Conservation (phyloP, 108 stramenopile species). For the Nitzschia sp. region DNA sequence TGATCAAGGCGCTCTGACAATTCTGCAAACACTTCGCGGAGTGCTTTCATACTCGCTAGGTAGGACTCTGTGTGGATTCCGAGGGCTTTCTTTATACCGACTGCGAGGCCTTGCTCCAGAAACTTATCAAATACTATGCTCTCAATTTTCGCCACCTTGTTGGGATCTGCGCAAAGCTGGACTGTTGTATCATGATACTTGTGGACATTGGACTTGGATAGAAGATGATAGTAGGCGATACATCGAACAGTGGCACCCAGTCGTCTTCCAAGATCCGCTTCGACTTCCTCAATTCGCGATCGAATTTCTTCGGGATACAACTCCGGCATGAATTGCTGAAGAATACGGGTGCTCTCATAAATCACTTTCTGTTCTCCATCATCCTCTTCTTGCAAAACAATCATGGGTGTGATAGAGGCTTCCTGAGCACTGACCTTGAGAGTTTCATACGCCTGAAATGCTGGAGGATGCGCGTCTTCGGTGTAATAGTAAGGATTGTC, state of each 20-base stretch:
- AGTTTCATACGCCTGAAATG: slow-evolving; percentile 22
- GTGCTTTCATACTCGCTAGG: not conserved
- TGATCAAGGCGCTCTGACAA: slow-evolving; percentile 21
- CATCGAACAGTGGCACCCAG: slow-evolving; percentile 27
- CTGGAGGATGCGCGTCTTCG: slow-evolving; percentile 38
- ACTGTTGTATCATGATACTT: not conserved
- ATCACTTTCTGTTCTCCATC: not conserved
- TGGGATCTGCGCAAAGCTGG: not conserved
- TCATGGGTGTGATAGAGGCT: slow-evolving; percentile 28
- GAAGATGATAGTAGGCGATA: slow-evolving; percentile 20
- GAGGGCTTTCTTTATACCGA: slow-evolving; percentile 17
- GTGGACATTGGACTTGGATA: slow-evolving; percentile 1
- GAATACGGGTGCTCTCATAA: not conserved
- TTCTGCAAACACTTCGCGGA: slow-evolving; percentile 15
- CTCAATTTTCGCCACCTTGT: slow-evolving; percentile 17
- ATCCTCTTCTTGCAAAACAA: slow-evolving; percentile 13
- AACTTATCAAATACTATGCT: slow-evolving; percentile 22
- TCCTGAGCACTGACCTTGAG: not conserved
- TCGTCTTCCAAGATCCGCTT: slow-evolving; percentile 27
- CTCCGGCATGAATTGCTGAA: slow-evolving; percentile 12
- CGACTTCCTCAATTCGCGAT: slow-evolving; percentile 21
- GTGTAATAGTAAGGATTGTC: slow-evolving; percentile 35
- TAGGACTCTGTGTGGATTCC: slow-evolving; percentile 8
- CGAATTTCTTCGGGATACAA: slow-evolving; percentile 23
- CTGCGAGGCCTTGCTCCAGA: slow-evolving; percentile 22